These are phyloP conservation scores for Amaranthus tricolor DNA, from an alignment of 179 eudicot genomes.

Conservation along the genomic window DNA sequence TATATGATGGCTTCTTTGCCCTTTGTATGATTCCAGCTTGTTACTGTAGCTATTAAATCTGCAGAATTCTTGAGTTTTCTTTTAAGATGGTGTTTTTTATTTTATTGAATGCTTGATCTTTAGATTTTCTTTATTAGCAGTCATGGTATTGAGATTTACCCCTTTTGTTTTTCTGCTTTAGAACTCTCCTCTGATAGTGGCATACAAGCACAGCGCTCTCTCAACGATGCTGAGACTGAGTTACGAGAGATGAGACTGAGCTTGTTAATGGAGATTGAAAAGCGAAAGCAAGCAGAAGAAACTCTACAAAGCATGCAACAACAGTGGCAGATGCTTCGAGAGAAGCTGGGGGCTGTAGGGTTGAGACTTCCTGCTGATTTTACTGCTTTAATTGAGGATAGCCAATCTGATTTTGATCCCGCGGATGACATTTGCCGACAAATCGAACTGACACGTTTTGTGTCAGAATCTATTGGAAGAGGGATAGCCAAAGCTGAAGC, in stretches of 20 bases:
- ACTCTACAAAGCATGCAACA: constrained; percentile 45
- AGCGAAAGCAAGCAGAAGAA: constrained; percentile 85
- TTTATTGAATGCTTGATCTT: background rate
- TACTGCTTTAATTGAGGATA: constrained; percentile 36
- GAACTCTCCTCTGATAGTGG: constrained; percentile 83
- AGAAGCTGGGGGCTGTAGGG: constrained; percentile 61
- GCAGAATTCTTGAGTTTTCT: background rate
- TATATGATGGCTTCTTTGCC: too few relatives aligned
- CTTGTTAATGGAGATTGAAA: constrained; percentile 82
- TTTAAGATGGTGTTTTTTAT: background rate
- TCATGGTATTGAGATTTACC: constrained; percentile 6
- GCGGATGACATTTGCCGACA: constrained; percentile 64
- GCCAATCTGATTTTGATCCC: constrained; percentile 34
- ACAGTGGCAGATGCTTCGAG: constrained; percentile 59
- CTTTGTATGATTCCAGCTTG: background rate
- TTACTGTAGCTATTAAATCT: background rate
- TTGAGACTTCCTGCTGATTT: constrained; percentile 60
- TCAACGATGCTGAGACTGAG: constrained; percentile 61
- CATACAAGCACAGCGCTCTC: constrained; percentile 38
- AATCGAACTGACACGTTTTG: constrained; percentile 59
- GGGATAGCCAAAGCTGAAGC: constrained; percentile 79
- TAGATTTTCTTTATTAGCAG: background rate
- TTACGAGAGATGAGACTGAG: constrained; percentile 72
- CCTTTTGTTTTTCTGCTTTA: constrained; percentile 26
- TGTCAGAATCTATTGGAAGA: constrained; percentile 71